Evolutionary conservation across 139 green algal species (phyloP), one percentile per base, ranked within the genome.

Genomic region (Ulvella scutata): DNA sequence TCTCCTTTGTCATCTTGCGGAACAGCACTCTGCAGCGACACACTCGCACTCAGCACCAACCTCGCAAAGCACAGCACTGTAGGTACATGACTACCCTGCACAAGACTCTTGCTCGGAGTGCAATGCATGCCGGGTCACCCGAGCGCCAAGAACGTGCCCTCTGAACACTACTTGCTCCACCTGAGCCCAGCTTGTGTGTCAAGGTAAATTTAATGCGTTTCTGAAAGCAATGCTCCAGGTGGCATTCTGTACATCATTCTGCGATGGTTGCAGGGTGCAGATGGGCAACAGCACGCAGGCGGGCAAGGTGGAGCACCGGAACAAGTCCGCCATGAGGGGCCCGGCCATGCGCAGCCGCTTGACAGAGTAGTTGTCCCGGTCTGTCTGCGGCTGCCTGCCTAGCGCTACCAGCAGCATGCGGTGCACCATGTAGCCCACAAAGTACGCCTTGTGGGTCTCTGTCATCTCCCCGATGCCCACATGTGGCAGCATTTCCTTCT

Each of bases 401-500:
- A 96, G 81, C 1, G 86, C 79, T 39, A 96, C 92, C 51, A 96
- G 83, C 80, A 96, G 91, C 80, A 96, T 85, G 72, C 89, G 81
- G 82, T 89, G 82, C 78, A 89, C 83, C 86, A 90, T 90, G 81
- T 90, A 90, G 13, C 86, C 86, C 72, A 90, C 77, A 67, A 88
- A 87, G 78, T 88, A 87, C 1, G 84, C 90, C 89, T 95, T 96
- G 29, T 87, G 85, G 21, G 89, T 93, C 78, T 95, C 88, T 37
- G 82, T 87, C 77, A 82, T 82, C 77, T 89, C 84, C 39, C 82
- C 84, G 61, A 90, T 88, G 74, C 90, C 91, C 9, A 99, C 88
- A 83, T 97, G 95, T 36, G 95, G 94, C 62, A 99, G 87, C 81
- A 98, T 78, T 82, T 99, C 93, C 83, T 96, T 95, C 87, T 97